These are phyloP conservation scores for Actinidia chinensis DNA, from an alignment of 179 eudicot genomes.

Conservation along the genomic window DNA sequence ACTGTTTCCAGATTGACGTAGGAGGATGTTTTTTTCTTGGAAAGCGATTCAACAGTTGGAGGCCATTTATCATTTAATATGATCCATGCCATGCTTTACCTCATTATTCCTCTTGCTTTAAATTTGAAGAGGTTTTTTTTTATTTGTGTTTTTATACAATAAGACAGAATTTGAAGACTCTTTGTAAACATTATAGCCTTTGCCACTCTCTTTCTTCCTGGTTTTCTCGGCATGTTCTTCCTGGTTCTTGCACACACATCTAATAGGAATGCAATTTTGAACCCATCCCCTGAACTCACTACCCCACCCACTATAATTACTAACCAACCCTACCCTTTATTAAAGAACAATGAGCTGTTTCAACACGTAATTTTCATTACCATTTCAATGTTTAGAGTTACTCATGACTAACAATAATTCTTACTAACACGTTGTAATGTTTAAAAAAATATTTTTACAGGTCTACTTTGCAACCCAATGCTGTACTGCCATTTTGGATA, in stretches of 20 bases:
- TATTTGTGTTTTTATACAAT: not conserved
- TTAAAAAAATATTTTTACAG: slow-evolving; percentile 28
- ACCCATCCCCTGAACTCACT: no score
- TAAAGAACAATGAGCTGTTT: no score
- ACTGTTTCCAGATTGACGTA: slow-evolving; percentile 47
- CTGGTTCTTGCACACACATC: not conserved
- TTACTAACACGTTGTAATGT: not conserved
- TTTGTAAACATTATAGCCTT: not conserved
- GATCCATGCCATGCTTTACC: not conserved
- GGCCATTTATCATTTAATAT: not conserved
- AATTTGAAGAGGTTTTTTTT: not conserved
- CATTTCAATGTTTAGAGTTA: not conserved
- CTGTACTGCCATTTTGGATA: slow-evolving; percentile 60
- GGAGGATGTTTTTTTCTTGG: slow-evolving; percentile 54
- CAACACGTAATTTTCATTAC: no score
- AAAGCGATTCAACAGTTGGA: slow-evolving; percentile 49
- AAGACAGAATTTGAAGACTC: not conserved
- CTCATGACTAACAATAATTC: not conserved
- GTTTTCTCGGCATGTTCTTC: not conserved
- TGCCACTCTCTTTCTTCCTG: not conserved
- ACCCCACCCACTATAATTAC: no score
- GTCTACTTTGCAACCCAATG: slow-evolving; percentile 49
- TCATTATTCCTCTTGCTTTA: not conserved
- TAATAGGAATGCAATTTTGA: no score
- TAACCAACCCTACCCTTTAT: no score